phyloP scores from a whole-genome alignment of 2,329 filamentous ascomycete genomes.

The Fusarium euwallaceae region DNA sequence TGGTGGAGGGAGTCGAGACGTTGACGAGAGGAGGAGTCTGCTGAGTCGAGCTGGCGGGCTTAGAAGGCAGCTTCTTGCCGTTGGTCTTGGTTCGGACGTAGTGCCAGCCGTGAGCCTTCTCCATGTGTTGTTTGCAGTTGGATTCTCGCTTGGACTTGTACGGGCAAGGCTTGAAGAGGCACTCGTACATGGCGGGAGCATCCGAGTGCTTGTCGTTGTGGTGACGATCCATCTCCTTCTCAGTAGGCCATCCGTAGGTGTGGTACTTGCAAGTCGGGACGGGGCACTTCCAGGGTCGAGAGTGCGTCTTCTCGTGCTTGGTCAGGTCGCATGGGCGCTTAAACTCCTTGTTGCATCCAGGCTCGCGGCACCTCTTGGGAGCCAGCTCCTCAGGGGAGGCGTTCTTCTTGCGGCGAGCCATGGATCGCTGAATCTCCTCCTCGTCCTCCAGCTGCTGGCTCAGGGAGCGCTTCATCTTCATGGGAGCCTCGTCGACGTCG shows the following conservation, averaged over 20 bases:
- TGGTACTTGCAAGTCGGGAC: constrained; percentile 88
- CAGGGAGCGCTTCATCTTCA: constrained; percentile 74
- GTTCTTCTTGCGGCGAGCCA: constrained; percentile 96
- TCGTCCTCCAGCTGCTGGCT: constrained; percentile 81
- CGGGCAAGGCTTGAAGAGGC: constrained; percentile 84
- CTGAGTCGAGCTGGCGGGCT: constrained; percentile 62
- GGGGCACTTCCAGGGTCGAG: constrained; percentile 94
- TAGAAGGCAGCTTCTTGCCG: constrained; percentile 70
- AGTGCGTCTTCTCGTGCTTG: constrained; percentile 98
- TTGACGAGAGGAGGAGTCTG: constrained; percentile 72
- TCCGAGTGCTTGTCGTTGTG: constrained; percentile 95
- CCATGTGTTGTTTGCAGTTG: constrained; percentile 99
- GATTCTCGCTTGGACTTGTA: constrained; percentile 97
- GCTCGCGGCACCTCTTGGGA: constrained; percentile 80
- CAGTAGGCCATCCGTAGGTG: constrained; percentile 91
- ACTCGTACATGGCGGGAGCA: constrained; percentile 85
- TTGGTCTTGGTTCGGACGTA: constrained; percentile 95
- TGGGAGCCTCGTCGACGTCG: constrained; percentile 64
- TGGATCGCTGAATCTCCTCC: constrained; percentile 87
- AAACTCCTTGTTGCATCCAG: constrained; percentile 89
- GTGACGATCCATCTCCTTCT: constrained; percentile 97
- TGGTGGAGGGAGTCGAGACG: constrained; percentile 73
- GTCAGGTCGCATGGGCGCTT: constrained; percentile 97
- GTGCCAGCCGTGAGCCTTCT: constrained; percentile 93
- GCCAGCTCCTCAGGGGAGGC: constrained; percentile 86